Evolutionary conservation across 169 alveolate genomes (phyloP).

Genomic region (Plasmodium coatneyi): DNA sequence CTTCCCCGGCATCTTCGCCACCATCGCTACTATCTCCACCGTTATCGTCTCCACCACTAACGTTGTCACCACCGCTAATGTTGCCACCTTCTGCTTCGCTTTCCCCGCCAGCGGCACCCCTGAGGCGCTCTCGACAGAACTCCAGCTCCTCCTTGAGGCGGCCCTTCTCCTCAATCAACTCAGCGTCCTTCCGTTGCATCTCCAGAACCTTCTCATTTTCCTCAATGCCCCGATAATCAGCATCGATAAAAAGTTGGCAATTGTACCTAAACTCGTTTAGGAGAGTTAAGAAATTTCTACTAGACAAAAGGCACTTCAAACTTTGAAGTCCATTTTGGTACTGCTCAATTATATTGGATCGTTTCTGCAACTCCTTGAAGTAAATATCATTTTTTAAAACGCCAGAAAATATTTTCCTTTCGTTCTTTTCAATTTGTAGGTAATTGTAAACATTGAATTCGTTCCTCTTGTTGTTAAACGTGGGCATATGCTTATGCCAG

Average conservation of each 20-base stretch:
- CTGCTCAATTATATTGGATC: conserved; percentile 57
- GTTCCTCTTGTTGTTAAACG: conserved; percentile 31
- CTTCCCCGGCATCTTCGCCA: background rate
- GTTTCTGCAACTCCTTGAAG: conserved; percentile 63
- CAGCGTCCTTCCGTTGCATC: conserved; percentile 41
- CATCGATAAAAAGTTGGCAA: conserved; percentile 54
- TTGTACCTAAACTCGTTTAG: conserved; percentile 60
- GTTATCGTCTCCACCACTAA: background rate
- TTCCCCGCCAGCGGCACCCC: background rate
- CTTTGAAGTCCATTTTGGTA: conserved; percentile 62
- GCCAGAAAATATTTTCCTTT: conserved; percentile 19
- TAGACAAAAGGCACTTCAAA: conserved; percentile 35
- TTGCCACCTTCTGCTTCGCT: background rate
- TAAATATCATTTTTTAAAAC: conserved; percentile 50
- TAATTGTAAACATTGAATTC: conserved; percentile 52
- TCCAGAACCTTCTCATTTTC: conserved; percentile 42
- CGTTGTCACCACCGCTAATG: too few relatives aligned
- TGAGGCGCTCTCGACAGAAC: conserved; percentile 9
- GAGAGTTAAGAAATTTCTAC: conserved; percentile 12
- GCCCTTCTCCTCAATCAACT: conserved; percentile 21
- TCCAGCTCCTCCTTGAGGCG: conserved; percentile 47
- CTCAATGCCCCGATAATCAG: conserved; percentile 68
- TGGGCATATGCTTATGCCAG: conserved; percentile 62
- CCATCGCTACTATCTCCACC: background rate
- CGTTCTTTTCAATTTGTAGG: conserved; percentile 34